These are phyloP conservation scores for Blepharisma japonicum DNA, from an alignment of 73 alveolate species.

Conservation along the genomic window DNA sequence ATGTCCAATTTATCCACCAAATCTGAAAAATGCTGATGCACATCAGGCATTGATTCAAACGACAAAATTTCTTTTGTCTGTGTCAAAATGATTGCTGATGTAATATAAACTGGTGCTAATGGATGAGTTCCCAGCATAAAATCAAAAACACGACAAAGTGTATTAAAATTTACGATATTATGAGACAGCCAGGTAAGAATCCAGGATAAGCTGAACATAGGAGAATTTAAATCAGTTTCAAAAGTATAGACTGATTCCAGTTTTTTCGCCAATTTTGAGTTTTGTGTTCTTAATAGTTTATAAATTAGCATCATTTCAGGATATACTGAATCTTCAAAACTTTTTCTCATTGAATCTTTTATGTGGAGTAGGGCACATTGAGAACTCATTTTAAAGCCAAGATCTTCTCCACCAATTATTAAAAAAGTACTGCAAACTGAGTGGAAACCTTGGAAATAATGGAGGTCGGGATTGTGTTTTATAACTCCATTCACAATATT, in stretches of 20 bases:
- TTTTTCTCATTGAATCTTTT: constrained; percentile 1
- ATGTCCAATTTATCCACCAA: background rate
- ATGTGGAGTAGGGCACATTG: background rate
- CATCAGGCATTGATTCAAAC: background rate
- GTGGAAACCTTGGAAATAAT: constrained; percentile 2
- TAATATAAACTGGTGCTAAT: background rate
- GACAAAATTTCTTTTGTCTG: background rate
- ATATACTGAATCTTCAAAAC: background rate
- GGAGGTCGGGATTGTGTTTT: constrained; percentile 1
- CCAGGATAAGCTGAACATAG: constrained; percentile 10
- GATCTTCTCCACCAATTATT: background rate
- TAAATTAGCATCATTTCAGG: background rate
- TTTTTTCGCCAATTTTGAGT: background rate
- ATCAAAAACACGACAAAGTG: constrained; percentile 1
- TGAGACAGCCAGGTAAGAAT: constrained; percentile 12
- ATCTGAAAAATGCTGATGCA: constrained; percentile 7
- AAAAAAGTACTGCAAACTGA: background rate
- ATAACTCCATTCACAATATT: background rate
- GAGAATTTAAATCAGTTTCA: background rate
- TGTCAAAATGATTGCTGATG: background rate
- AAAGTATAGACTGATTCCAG: background rate
- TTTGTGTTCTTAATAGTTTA: background rate
- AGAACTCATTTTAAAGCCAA: background rate
- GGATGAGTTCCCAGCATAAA: background rate
- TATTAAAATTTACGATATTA: background rate